Conservation (phyloP, 495 filamentous ascomycete species). For the Astrocystis sublimbata region DNA sequence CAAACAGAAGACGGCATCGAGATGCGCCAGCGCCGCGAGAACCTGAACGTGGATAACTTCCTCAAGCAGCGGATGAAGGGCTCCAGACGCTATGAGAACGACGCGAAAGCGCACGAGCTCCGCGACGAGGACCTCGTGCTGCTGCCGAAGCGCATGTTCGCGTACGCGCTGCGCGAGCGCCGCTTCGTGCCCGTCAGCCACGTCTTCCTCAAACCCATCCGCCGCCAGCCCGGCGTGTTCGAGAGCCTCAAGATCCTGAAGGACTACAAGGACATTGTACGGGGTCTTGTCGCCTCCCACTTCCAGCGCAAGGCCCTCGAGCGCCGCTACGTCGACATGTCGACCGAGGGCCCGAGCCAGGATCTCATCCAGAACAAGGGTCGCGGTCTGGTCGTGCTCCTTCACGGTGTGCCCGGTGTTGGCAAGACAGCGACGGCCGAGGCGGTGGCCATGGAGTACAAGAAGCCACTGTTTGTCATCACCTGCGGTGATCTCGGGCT, state of each 20-base stretch:
- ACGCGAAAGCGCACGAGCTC: constrained; percentile 26
- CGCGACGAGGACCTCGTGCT: constrained; percentile 39
- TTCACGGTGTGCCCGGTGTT: constrained; percentile 58
- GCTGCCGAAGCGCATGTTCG: constrained; percentile 41
- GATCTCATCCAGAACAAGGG: constrained; percentile 59
- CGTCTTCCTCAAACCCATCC: constrained; percentile 44
- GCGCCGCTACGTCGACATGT: constrained; percentile 59
- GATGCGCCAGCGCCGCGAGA: constrained; percentile 33
- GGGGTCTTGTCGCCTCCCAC: constrained; percentile 49
- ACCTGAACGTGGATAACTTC: constrained; percentile 33
- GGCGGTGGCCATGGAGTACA: constrained; percentile 49
- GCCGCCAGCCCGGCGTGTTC: constrained; percentile 48
- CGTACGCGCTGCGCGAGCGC: constrained; percentile 41
- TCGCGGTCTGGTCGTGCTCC: constrained; percentile 52
- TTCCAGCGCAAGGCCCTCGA: constrained; percentile 39
- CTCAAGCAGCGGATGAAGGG: constrained; percentile 34
- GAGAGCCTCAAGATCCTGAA: constrained; percentile 54
- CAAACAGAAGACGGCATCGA: constrained; percentile 32
- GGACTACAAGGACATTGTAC: constrained; percentile 55
- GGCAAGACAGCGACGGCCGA: constrained; percentile 64
- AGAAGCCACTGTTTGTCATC: constrained; percentile 55
- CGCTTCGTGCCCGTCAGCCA: constrained; percentile 38
- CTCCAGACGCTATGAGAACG: constrained; percentile 22
- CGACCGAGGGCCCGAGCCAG: constrained; percentile 55
- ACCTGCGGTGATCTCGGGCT: constrained; percentile 58